Percentiles rank a stretch among this genome's conserved stretches.
Evolutionary conservation across 1,139 yeast genomes (phyloP).

Genomic region (Saccharomyces pastorianus): DNA sequence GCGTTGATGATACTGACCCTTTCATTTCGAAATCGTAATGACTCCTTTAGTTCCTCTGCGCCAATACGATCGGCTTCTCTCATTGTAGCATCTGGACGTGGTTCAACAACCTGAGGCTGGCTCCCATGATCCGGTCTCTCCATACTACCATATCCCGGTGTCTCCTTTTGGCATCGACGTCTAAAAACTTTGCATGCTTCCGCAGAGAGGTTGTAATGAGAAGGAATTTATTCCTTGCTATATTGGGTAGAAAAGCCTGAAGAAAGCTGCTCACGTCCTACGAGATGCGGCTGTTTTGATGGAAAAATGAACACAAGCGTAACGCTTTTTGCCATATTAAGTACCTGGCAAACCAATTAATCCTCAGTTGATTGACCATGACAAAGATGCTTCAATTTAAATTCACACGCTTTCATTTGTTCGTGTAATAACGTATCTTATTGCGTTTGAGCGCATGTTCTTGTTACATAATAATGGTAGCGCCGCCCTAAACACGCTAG

Average conservation of each 20-base stretch:
- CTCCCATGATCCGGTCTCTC: background rate
- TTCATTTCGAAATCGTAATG: slow-evolving; percentile 21
- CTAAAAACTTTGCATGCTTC: no score
- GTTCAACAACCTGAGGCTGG: background rate
- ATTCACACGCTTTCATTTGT: no score
- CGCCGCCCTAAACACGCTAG: background rate
- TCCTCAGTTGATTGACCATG: no score
- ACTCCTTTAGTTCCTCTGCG: slow-evolving; percentile 12
- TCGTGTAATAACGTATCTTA: no score
- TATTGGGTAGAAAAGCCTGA: background rate
- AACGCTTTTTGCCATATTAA: no score
- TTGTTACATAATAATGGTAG: background rate
- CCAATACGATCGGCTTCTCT: background rate
- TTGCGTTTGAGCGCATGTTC: no score
- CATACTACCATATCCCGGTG: background rate
- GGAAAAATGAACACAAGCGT: background rate
- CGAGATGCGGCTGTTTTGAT: background rate
- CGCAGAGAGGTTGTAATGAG: no score
- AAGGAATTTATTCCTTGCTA: background rate
- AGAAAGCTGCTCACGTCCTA: background rate
- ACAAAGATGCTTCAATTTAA: no score
- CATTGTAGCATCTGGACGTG: no score
- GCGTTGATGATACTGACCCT: slow-evolving; percentile 24
- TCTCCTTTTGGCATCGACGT: background rate
- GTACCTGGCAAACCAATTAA: no score